Conservation (phyloP, 2,329 filamentous ascomycete genomes). For the Penicillium sp. region DNA sequence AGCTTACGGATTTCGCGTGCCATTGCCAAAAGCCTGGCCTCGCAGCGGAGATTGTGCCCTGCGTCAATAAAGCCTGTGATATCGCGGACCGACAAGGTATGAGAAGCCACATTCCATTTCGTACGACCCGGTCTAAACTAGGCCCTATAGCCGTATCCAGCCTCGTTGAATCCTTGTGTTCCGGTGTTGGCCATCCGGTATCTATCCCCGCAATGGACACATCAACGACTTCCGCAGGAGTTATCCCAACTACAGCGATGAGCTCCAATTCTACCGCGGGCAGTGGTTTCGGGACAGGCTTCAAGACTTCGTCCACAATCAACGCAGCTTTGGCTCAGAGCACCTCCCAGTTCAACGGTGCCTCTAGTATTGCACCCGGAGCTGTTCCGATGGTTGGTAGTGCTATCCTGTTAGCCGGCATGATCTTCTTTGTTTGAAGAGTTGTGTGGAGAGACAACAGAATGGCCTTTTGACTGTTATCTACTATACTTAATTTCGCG, state of each 20-base stretch:
- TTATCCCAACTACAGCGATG: background rate
- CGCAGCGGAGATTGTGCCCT: slow-evolving; percentile 3
- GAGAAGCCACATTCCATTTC: background rate
- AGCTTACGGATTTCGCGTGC: slow-evolving; percentile 3
- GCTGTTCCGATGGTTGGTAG: background rate
- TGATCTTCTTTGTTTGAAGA: slow-evolving; percentile 1
- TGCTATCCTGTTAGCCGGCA: background rate
- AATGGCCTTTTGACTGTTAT: background rate
- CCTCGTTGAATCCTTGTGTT: slow-evolving; percentile 1
- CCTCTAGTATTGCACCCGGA: background rate
- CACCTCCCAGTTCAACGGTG: background rate
- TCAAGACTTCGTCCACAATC: background rate
- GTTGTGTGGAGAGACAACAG: background rate
- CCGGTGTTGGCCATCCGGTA: slow-evolving; percentile 2
- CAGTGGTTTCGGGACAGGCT: background rate
- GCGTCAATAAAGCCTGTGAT: slow-evolving; percentile 5
- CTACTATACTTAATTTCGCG: background rate
- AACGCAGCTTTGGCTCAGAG: background rate
- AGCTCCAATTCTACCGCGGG: slow-evolving; percentile 1
- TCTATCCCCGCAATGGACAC: slow-evolving; percentile 2
- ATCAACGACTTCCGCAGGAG: background rate
- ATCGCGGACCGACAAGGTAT: slow-evolving; percentile 2
- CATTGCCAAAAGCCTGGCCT: slow-evolving; percentile 8
- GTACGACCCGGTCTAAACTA: background rate
- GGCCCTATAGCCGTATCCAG: background rate